Base-by-base conservation (phyloP, 805 yeast genomes). In the Candida argentea region DNA sequence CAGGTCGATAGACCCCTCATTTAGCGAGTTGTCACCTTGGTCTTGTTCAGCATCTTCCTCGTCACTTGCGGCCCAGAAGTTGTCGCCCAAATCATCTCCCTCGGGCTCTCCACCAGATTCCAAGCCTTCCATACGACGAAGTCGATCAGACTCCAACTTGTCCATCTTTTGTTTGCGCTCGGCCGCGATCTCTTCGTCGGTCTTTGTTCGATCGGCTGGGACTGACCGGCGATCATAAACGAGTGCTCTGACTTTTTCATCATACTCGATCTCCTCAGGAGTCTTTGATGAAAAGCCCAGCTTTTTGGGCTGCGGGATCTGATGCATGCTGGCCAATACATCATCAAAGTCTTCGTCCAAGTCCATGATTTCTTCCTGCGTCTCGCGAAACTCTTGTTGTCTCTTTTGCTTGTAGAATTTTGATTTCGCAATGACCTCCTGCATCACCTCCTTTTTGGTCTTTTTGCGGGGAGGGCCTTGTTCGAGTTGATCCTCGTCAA, bases 361-460 rank as follows among this genome's bases (percentile, higher is more conserved):
- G 37, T 74, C 81, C 43, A 61, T 61, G 29, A 82, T 75, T 18
- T 73, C 64, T 28, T 68, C 75, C 44, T 73, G 76, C 9, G 71
- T 55, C 44, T 68, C 61, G 31, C 69, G 73, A 40, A 78, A 77
- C 30, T 70, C 62, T 44, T 65, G 55, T 52, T 82, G 89, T 50
- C 91, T 72, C 50, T 80, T 82, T 20, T 76, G 76, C 44, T 78
- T 81, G 52, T 80, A 70, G 42, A 69, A 76, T 44, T 82, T 82
- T 11, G 91, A 78, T 52, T 82, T 82, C 20, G 91, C 85, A 33
- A 82, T 82, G 26, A 82, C 70, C 48, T 82, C 93, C 39, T 77
- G 71, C 93, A 82, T 82, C 21, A 82, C 89, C 51, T 82, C 93
- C 21, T 81, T 79, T 44, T 82, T 82, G 12, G 84, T 73, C 54